A percentile compares a stretch with the other conserved stretches of the same genome.
phyloP scores from a whole-genome alignment of 2,329 filamentous ascomycete species.

The Calonectria henricotiae region DNA sequence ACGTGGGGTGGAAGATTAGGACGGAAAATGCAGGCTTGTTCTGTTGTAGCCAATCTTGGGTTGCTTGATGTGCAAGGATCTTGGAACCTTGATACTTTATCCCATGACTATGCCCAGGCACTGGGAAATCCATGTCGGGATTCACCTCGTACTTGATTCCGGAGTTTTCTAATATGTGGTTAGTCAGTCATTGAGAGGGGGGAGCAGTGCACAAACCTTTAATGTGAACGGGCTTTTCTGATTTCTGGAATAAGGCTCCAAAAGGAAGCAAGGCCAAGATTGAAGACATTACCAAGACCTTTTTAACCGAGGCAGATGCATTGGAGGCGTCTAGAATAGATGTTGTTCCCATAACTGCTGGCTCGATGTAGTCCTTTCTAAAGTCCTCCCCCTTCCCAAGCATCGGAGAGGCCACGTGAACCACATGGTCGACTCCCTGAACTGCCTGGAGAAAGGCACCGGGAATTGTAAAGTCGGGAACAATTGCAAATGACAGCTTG shows the following conservation, averaged over 20 bases:
- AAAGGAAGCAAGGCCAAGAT: constrained; percentile 5
- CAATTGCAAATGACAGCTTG: neutral
- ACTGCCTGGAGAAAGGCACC: neutral
- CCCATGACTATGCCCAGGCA: neutral
- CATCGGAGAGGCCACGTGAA: constrained; percentile 10
- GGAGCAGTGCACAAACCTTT: neutral
- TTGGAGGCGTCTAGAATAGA: neutral
- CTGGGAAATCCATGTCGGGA: neutral
- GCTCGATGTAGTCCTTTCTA: constrained; percentile 5
- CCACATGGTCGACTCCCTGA: neutral
- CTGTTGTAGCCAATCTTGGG: constrained; percentile 7
- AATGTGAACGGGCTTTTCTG: neutral
- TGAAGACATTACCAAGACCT: constrained; percentile 3
- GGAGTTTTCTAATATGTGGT: neutral
- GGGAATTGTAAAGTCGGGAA: neutral
- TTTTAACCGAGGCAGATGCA: neutral
- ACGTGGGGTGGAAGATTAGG: constrained; percentile 5
- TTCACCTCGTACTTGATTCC: constrained; percentile 3
- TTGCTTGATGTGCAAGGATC: constrained; percentile 14
- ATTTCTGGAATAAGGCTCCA: neutral
- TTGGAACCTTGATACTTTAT: constrained; percentile 17
- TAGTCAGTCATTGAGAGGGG: neutral
- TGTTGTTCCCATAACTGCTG: neutral
- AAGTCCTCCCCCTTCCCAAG: constrained; percentile 1
- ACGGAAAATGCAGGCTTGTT: neutral